These are phyloP conservation scores for Saturnispora quitensis DNA, from an alignment of 805 yeast genomes.

Conservation along the genomic window DNA sequence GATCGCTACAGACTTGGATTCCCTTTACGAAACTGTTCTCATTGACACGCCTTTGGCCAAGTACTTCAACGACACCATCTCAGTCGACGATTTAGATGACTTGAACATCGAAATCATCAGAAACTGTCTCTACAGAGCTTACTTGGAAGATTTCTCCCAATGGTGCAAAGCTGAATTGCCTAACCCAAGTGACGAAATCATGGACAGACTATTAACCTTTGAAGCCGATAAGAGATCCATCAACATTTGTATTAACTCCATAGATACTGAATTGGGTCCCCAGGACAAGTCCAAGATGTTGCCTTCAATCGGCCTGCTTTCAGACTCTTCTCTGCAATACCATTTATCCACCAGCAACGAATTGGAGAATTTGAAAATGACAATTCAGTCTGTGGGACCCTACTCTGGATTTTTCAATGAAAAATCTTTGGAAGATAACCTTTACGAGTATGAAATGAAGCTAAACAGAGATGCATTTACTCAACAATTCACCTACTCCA, in stretches of 20 bases:
- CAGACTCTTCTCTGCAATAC: constrained; percentile 57
- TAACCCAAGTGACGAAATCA: constrained; percentile 71
- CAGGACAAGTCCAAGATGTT: constrained; percentile 64
- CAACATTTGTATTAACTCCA: constrained; percentile 83
- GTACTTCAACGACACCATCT: constrained; percentile 81
- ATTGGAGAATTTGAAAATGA: constrained; percentile 65
- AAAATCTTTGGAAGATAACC: constrained; percentile 84
- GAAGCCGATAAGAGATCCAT: constrained; percentile 95
- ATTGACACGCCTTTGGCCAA: constrained; percentile 98
- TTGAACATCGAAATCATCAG: constrained; percentile 91
- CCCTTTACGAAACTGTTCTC: constrained; percentile 84
- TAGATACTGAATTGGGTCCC: constrained; percentile 69
- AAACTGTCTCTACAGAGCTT: constrained; percentile 86
- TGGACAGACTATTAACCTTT: constrained; percentile 69
- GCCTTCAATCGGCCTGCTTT: constrained; percentile 73
- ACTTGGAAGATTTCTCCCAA: constrained; percentile 73
- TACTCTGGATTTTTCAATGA: constrained; percentile 48
- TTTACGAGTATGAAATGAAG: constrained; percentile 87
- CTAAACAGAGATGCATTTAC: constrained; percentile 89
- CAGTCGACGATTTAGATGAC: constrained; percentile 87
- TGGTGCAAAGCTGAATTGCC: constrained; percentile 56
- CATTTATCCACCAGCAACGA: constrained; percentile 74
- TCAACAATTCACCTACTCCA: constrained; percentile 85
- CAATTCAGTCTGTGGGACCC: constrained; percentile 57
- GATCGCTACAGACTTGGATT: constrained; percentile 90